phyloP scores from a whole-genome alignment of 371 early-diverging fungal species.

The Lichtheimia ramosa region DNA sequence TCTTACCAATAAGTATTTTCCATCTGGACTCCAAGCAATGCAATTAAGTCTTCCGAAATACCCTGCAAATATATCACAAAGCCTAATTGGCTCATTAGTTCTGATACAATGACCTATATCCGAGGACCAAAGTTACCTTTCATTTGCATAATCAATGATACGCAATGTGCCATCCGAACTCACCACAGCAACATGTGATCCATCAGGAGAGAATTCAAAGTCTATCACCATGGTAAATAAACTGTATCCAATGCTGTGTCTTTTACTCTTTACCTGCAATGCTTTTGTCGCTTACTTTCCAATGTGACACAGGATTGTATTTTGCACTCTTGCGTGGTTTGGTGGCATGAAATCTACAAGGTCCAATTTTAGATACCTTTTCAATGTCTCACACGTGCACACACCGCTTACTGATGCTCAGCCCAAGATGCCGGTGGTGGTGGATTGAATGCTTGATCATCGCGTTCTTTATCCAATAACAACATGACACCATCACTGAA shows the following conservation, averaged over 20 bases:
- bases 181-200: slow-evolving; percentile 77
- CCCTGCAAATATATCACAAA: slow-evolving; percentile 71
- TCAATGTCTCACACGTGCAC: no score
- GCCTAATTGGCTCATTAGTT: slow-evolving; percentile 17
- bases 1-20: slow-evolving; percentile 83
- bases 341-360: slow-evolving; percentile 15
- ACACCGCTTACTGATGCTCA: slow-evolving; percentile 11
- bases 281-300: slow-evolving; percentile 67
- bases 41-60: slow-evolving; percentile 90
- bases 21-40: slow-evolving; percentile 93
- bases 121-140: slow-evolving; percentile 43
- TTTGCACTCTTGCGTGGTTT: slow-evolving; percentile 35
- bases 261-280: slow-evolving; percentile 59
- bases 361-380: no score
- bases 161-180: slow-evolving; percentile 77
- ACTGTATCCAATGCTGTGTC: not conserved
- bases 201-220: slow-evolving; percentile 87
- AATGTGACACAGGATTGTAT: slow-evolving; percentile 76
- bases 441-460: slow-evolving; percentile 12
- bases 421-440: slow-evolving; percentile 11
- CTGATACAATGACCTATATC: no score
- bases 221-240: slow-evolving; percentile 36
- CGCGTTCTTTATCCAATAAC: slow-evolving; percentile 62
- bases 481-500: slow-evolving; percentile 76
- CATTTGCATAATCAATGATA: slow-evolving; percentile 73